Percentiles rank a stretch among this genome's conserved stretches.
These are phyloP conservation scores for Sorghum bicolor DNA, from an alignment of 176 grass and related monocot species.

Conservation along the genomic window Sorghum_bicolor_NCBIv3 NC_012873.2:38497501-38498000, in stretches of 20 bases:
- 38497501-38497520: not conserved
- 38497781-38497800: not conserved
- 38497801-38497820: not conserved
- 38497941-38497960: not conserved
- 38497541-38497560: slow-evolving; percentile 7
- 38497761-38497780: not conserved
- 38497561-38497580: not conserved
- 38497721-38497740: not conserved
- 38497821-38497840: not conserved
- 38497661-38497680: not conserved
- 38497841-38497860: not conserved
- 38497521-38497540: not conserved
- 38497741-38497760: not conserved
- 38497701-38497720: slow-evolving; percentile 3
- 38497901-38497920: not conserved
- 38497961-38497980: not conserved
- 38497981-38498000: not conserved
- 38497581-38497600: not conserved
- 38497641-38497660: not conserved
- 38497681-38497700: slow-evolving; percentile 13
- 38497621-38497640: not conserved
- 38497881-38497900: not conserved
- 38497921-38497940: not conserved
- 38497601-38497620: not conserved
- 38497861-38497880: not conserved